Evolutionary conservation across 306 rosid species (phyloP).

Genomic region (Malus sylvestris): DNA sequence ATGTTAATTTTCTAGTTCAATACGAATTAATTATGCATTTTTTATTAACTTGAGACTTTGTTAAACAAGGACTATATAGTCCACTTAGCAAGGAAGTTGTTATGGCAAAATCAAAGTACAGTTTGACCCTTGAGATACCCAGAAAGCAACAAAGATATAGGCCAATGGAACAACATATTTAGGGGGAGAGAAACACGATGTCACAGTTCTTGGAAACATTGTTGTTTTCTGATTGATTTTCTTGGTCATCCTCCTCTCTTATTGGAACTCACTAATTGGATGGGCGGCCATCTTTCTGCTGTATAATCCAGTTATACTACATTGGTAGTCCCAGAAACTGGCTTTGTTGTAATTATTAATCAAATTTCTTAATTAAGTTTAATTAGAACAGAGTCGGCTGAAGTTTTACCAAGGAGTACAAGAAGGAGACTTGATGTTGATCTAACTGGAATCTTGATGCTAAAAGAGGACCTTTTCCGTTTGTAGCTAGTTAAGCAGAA

Average conservation of each 20-base stretch:
- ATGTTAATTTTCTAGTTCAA: neutral
- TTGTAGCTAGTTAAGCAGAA: neutral
- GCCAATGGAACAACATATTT: neutral
- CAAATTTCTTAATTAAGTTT: neutral
- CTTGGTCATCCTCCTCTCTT: neutral
- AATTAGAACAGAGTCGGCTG: neutral
- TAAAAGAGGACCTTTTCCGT: neutral
- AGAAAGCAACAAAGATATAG: neutral
- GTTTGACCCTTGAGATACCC: neutral
- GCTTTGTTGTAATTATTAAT: neutral
- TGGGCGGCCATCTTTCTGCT: neutral
- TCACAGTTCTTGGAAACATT: conserved; percentile 2
- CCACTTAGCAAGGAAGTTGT: neutral
- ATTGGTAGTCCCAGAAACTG: neutral
- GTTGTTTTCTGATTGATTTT: neutral
- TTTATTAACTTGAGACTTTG: neutral
- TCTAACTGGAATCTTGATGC: conserved; percentile 14
- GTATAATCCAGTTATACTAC: neutral
- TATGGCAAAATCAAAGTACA: neutral
- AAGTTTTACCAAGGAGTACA: neutral
- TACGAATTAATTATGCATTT: neutral
- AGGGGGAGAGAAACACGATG: neutral
- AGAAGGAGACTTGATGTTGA: neutral
- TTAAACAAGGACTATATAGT: neutral
- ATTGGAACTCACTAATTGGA: neutral